Percentiles rank a stretch among this genome's conserved stretches.
These are phyloP conservation scores for Chaetomidium leptoderma DNA, from an alignment of 495 filamentous ascomycete genomes.

Conservation along the genomic window DNA sequence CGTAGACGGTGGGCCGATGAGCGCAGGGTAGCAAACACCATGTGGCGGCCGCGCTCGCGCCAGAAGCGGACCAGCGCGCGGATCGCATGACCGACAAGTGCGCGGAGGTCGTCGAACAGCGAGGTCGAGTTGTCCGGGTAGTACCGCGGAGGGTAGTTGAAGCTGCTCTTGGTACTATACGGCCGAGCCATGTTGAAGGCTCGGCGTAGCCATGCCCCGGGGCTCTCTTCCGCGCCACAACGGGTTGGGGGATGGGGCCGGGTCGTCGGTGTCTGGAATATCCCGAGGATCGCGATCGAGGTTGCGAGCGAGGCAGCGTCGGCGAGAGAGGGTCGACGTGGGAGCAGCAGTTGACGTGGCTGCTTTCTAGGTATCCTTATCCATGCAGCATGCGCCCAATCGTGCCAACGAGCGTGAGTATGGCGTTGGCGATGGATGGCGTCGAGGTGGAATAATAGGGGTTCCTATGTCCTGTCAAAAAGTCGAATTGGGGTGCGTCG, in stretches of 20 bases:
- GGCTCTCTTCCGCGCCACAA: not conserved
- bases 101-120: constrained; percentile 28
- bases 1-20: constrained; percentile 31
- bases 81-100: constrained; percentile 28
- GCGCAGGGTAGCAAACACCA: constrained; percentile 26
- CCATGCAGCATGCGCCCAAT: not conserved
- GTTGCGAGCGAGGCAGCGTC: no score
- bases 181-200: constrained; percentile 26
- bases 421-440: not conserved
- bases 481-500: not conserved
- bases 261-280: not conserved
- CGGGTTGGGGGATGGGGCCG: not conserved
- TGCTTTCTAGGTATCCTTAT: not conserved
- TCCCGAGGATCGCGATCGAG: not conserved
- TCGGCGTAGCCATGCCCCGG: constrained; percentile 26
- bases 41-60: constrained; percentile 37
- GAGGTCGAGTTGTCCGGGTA: constrained; percentile 26
- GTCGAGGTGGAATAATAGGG: constrained; percentile 1
- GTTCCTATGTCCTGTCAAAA: not conserved
- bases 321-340: no score
- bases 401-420: not conserved
- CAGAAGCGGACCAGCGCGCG: constrained; percentile 35
- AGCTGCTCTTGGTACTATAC: constrained; percentile 22
- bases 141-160: constrained; percentile 14
- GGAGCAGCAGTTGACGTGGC: no score